These are phyloP conservation scores for Nyssa sinensis DNA, from an alignment of 148 eudicot species.

Conservation along the genomic window DNA sequence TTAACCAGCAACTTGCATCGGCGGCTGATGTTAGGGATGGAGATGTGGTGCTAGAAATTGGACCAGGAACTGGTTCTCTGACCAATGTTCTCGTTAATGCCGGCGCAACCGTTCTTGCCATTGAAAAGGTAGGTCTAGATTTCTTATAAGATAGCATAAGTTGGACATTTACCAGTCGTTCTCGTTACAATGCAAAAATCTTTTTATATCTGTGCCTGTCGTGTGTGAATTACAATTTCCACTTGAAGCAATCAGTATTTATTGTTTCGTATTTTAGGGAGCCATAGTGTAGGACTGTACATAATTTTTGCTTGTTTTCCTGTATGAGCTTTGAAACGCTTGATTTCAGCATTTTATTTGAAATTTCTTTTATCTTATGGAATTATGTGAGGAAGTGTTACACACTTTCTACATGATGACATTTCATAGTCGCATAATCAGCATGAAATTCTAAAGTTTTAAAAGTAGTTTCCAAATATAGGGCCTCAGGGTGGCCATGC, in stretches of 20 bases:
- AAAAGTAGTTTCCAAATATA: background rate
- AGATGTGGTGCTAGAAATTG: conserved; percentile 89
- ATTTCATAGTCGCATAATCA: background rate
- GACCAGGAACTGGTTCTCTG: conserved; percentile 93
- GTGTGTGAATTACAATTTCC: background rate
- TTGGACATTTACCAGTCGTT: background rate
- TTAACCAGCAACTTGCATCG: conserved; percentile 70
- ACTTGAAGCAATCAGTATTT: background rate
- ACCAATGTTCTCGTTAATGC: conserved; percentile 61
- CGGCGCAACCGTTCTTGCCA: conserved; percentile 33
- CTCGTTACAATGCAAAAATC: background rate
- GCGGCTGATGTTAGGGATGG: conserved; percentile 78
- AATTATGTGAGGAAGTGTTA: no score
- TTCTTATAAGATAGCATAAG: background rate
- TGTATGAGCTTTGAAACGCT: background rate
- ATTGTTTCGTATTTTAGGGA: no score
- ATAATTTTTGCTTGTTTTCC: background rate
- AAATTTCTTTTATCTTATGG: no score
- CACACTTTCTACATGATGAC: background rate
- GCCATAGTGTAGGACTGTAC: background rate
- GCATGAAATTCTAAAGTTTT: background rate
- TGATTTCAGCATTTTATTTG: no score
- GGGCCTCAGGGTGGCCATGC: background rate
- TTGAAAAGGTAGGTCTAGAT: conserved; percentile 21
- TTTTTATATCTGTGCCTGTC: background rate